A percentile compares a stretch with the other conserved stretches of the same genome.
Conservation (phyloP, 2,329 filamentous ascomycete species). For the Scorias spongiosa region DNA sequence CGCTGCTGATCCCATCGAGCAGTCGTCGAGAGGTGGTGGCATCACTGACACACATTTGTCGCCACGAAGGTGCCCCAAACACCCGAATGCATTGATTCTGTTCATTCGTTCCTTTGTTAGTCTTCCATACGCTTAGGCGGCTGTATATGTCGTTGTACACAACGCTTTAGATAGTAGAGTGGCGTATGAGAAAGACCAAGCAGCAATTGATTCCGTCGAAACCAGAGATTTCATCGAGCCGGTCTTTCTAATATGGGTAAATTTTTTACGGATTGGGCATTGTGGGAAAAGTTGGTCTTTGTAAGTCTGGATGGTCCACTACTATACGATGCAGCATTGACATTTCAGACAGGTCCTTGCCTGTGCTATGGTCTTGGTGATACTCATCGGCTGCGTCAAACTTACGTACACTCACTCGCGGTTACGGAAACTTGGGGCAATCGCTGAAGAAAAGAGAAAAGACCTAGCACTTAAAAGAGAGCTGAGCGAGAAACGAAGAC, state of each 20-base stretch:
- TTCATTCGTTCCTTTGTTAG: no score
- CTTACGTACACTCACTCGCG: constrained; percentile 33
- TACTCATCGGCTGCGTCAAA: constrained; percentile 52
- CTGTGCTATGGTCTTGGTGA: constrained; percentile 52
- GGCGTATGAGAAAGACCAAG: no score
- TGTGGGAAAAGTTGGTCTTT: constrained; percentile 54
- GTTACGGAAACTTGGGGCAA: constrained; percentile 25
- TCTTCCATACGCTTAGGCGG: no score
- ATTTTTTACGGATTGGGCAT: constrained; percentile 45
- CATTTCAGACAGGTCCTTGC: constrained; percentile 47
- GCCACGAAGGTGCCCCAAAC: no score
- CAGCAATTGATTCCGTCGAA: no score
- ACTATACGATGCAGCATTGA: constrained; percentile 8
- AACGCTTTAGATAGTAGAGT: no score
- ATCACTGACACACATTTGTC: no score
- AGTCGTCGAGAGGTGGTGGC: no score
- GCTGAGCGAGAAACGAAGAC: constrained; percentile 15
- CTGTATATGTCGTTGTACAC: no score
- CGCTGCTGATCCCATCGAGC: no score
- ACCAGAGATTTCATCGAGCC: no score
- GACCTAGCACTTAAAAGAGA: constrained; percentile 19
- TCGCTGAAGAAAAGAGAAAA: constrained; percentile 16
- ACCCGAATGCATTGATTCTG: no score
- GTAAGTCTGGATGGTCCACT: constrained; percentile 3
- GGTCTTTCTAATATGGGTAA: not conserved